Conservation (phyloP, 2,329 filamentous ascomycete genomes). For the Ceratocystis huliohia region DNA sequence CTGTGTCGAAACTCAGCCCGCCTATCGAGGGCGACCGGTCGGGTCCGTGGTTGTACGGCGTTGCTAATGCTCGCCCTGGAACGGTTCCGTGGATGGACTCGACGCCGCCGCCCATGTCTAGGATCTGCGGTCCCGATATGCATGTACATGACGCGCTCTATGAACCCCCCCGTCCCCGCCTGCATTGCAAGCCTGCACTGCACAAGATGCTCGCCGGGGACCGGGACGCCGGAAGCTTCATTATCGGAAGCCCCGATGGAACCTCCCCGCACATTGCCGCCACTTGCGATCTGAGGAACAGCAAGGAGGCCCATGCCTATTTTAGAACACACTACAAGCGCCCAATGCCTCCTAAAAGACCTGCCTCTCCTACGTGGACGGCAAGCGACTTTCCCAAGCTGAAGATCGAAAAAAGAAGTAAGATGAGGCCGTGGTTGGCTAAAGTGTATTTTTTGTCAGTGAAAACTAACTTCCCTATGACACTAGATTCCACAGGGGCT, state of each 20-base stretch:
- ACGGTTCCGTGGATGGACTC: conserved; percentile 10
- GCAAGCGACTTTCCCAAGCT: conserved; percentile 8
- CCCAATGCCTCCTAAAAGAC: neutral
- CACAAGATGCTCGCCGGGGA: conserved; percentile 18
- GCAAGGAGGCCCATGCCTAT: conserved; percentile 15
- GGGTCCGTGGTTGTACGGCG: conserved; percentile 13
- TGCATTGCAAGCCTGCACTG: conserved; percentile 15
- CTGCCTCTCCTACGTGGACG: neutral
- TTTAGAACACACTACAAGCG: conserved; percentile 17
- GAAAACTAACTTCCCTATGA: neutral
- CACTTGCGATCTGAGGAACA: conserved; percentile 17
- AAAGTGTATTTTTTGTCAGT: neutral
- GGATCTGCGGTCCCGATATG: neutral
- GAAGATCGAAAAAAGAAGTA: neutral
- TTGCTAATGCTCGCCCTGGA: neutral
- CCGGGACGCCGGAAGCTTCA: conserved; percentile 17
- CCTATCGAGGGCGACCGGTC: neutral
- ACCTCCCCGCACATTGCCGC: conserved; percentile 11
- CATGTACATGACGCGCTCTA: neutral
- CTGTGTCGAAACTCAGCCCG: neutral
- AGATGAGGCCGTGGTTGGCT: neutral
- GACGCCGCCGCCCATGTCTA: neutral
- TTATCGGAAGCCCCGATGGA: conserved; percentile 17
- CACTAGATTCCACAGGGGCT: neutral
- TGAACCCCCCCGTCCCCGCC: conserved; percentile 7